phyloP scores from a whole-genome alignment of 2,329 filamentous ascomycete genomes.

The Claviceps capensis region DNA sequence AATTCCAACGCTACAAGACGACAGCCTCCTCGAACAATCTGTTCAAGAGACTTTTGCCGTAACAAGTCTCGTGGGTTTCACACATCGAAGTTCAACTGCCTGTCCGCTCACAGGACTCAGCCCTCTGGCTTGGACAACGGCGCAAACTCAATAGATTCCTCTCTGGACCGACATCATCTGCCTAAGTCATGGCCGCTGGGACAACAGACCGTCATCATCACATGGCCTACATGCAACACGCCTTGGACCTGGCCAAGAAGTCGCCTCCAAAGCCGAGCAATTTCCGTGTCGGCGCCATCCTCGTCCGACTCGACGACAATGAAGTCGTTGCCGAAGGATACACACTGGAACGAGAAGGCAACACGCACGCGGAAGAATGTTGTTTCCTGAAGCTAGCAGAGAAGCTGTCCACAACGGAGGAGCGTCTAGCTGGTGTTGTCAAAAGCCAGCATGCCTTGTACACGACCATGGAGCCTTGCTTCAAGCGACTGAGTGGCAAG shows the following conservation, averaged over 20 bases:
- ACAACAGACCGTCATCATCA: slow-evolving; percentile 25
- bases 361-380: slow-evolving; percentile 93
- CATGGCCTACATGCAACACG: slow-evolving; percentile 47
- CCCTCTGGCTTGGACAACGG: not conserved
- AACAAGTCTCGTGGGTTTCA: not conserved
- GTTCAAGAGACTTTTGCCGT: not conserved
- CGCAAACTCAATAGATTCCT: not conserved
- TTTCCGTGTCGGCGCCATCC: slow-evolving; percentile 86
- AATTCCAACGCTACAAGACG: no score
- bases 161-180: not conserved
- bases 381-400: slow-evolving; percentile 63
- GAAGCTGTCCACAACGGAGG: slow-evolving; percentile 35
- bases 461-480: slow-evolving; percentile 86
- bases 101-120: not conserved
- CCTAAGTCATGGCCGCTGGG: slow-evolving; percentile 11
- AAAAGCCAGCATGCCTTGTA: slow-evolving; percentile 44
- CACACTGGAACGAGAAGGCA: slow-evolving; percentile 79
- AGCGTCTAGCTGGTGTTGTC: slow-evolving; percentile 32
- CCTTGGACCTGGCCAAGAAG: slow-evolving; percentile 60
- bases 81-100: not conserved
- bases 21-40: not conserved
- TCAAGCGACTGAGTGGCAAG: slow-evolving; percentile 59
- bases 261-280: slow-evolving; percentile 83
- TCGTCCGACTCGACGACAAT: slow-evolving; percentile 40
- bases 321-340: slow-evolving; percentile 68